Conservation (phyloP, 768 basidiomycete genomes). For the Naganishia vishniacii region DNA sequence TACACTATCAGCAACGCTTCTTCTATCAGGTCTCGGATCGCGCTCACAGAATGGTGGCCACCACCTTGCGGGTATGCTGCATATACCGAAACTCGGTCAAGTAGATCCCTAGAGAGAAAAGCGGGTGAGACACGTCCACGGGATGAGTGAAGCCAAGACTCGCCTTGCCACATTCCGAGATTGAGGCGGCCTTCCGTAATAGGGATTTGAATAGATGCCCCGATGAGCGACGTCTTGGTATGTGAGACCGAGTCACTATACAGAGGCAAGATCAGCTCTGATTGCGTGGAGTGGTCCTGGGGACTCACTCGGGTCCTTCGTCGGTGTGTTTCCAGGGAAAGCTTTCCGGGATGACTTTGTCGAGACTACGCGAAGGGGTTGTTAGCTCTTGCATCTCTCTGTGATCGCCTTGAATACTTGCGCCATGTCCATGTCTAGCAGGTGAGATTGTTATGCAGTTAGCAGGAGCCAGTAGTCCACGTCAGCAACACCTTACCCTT, state of each 20-base stretch:
- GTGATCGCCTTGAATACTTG: conserved; percentile 16
- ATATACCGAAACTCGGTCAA: conserved; percentile 74
- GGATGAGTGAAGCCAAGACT: no score
- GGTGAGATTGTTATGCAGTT: conserved; percentile 19
- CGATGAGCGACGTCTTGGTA: conserved; percentile 80
- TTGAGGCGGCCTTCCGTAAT: conserved; percentile 71
- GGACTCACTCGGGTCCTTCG: conserved; percentile 75
- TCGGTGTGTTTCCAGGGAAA: conserved; percentile 79
- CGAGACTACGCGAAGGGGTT: conserved; percentile 53
- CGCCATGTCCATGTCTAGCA: conserved; percentile 84
- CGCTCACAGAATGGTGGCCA: conserved; percentile 67
- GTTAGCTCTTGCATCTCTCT: background rate
- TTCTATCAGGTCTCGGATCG: no score
- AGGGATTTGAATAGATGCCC: conserved; percentile 73
- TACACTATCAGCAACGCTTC: no score
- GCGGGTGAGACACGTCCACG: no score
- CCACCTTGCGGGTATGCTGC: conserved; percentile 63
- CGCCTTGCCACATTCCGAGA: conserved; percentile 90
- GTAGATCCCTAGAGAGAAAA: conserved; percentile 62
- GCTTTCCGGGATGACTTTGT: conserved; percentile 76
- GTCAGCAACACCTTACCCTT: conserved; percentile 34
- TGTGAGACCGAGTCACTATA: conserved; percentile 80
- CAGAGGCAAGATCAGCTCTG: background rate
- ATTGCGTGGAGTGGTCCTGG: background rate
- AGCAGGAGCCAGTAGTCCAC: background rate